Evolutionary conservation across 2,329 filamentous ascomycete species (phyloP), one percentile per base, ranked within the genome.

Genomic region (Penicillium sp.): DNA sequence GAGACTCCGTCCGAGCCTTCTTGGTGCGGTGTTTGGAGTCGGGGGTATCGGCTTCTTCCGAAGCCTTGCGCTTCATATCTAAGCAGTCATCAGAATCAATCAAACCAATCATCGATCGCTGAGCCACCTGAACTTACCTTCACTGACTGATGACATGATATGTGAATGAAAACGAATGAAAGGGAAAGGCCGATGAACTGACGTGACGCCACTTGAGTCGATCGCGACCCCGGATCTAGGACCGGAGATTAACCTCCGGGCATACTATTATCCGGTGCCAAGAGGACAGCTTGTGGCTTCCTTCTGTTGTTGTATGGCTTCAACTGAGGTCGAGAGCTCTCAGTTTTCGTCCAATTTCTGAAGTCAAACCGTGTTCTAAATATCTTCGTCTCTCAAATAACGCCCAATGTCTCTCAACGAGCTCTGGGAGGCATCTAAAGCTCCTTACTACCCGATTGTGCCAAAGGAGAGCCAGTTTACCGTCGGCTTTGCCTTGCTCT

Each of bases 391-490:
- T 40, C 9, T 46, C 16, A 42, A 18, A 14, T 21, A 56, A 14
- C 18, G 47, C 61, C 68, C 69, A 68, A 79, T 79, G 78, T 90
- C 89, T 81, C 80, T 96, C 75, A 86, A 88, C 77, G 86, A 94
- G 75, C 83, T 96, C 79, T 97, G 93, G 93, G 88, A 95, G 82
- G 89, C 90, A 82, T 90, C 92, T 79, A 84, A 89, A 76, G 84
- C 85, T 82, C 90, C 91, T 61, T 97, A 94, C 79, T 77, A 86
- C 66, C 91, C 93, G 60, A 72, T 85, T 57, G 78, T 97, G 67
- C 83, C 83, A 72, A 97, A 97, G 79, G 83, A 86, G 69, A 86
- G 79, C 71, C 94, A 97, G 66, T 94, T 97, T 79, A 77, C 83
- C 64, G 79, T 96, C 63, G 92, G 86, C 68, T 93, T 92, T 75